Base-by-base conservation (phyloP, 192 early-diverging fungal species). In the Backusella sp. region DNA sequence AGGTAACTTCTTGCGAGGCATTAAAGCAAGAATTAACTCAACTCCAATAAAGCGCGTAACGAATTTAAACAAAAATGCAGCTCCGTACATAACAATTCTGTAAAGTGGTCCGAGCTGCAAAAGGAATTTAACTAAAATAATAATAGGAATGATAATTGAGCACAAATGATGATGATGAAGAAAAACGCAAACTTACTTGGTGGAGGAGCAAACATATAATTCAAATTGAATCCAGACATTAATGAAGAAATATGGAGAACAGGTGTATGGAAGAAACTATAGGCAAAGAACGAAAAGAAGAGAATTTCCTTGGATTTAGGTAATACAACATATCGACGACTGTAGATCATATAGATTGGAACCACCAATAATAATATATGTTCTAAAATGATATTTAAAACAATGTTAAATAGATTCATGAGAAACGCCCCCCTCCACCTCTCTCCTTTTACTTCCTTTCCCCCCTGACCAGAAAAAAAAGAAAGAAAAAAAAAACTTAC, bases 271-370 rank as follows among this genome's bases (percentile, higher is more conserved):
- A 84, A 88, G n/a, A 88, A 74, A 23, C 83, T 78, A 75, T 84
- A 86, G 19, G 84, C 28, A 14, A 82, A 81, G 71, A 87, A 88
- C 0, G 87, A 87, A 72, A 87, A 78, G 49, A 88, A 69, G 14
- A 83, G 80, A 8, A 87, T 70, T 49, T 87, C 77, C 36, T 75
- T 56, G 15, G 86, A 86, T 3, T 75, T 34, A 17, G 87, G 86
- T 74, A 85, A 83, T 49, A 86, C 80, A 66, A 87, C 80, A 62
- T 86, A 87, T 7, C 87, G 84, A 52, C 84, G 80, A 30, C 81
- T 81, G 71, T 83, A 85, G 66, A 84, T 85, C 84, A 88, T 86
- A 73, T 86, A 83, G 11, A 88, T 72, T 3, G 87, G 87, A 8
- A 80, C 76, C 30, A 88, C 42, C 52, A 87, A 53, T 4, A 88